Evolutionary conservation across 192 early-diverging fungal species (phyloP), one percentile per base, ranked within the genome.

Genomic region (Coemansia nantahalensis): DNA sequence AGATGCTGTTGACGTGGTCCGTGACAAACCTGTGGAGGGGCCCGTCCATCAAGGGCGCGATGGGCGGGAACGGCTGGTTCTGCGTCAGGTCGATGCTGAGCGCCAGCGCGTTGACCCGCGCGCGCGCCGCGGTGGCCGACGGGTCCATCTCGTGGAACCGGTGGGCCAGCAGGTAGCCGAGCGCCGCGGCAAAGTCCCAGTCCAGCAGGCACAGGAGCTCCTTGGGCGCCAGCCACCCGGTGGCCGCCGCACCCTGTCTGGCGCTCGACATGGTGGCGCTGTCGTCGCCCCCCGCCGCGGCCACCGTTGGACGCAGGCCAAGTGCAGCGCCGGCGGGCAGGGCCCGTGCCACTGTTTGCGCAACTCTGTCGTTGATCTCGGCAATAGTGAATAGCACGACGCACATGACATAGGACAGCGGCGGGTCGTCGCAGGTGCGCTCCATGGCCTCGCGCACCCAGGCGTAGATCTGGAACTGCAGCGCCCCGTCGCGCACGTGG

Each of bases 381-480:
- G 51, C 64, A 41, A 74, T 74, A 19, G 63, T 63, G 51, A 66
- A 74, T 33, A 74, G 31, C 8, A 51, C 55, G 24, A 55, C 51
- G 37, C 54, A 74, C 70, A 62, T 66, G 41, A 55, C 46, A 12
- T 74, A 62, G 3, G 57, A 37, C 21, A 45, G 35, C 3, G 48
- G 48, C 21, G 48, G 54, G 14, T 39, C 33, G 11, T 30, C 24
- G 7, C 44, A 48, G 10, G 23, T 19, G 7, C 35, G 22, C 28
- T 53, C 18, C 54, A 74, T 50, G 22, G 55, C 30, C 21, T 74
- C 59, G 2, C 41, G 35, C 0, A 57, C 59, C 2, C 51, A 62
- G 54, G 51, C 58, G 39, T 74, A 74, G n/a, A 74, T 66, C 38
- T 62, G 59, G 33, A 74, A 74, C 63, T 74, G 70, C 31, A 66